Conservation (phyloP, 768 basidiomycete genomes). For the Tremella yokohamensis region DNA sequence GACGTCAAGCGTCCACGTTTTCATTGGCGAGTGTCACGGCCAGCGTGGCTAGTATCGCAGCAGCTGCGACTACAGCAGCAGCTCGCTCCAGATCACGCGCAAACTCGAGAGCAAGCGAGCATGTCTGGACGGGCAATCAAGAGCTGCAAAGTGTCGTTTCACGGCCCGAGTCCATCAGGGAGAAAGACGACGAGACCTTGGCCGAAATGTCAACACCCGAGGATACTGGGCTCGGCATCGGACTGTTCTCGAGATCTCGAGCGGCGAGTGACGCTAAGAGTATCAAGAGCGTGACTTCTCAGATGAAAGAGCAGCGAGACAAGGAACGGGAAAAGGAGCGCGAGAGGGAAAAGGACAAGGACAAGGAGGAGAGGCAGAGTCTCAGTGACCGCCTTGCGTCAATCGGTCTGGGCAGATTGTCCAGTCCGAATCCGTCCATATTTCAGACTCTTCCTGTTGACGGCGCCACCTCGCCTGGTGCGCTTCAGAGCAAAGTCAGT, state of each 20-base stretch:
- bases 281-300: constrained; percentile 67
- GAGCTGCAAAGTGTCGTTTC: constrained; percentile 60
- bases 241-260: not conserved
- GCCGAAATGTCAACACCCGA: constrained; percentile 51
- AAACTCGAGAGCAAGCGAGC: constrained; percentile 29
- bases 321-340: constrained; percentile 30
- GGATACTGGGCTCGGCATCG: constrained; percentile 20
- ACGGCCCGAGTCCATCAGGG: constrained; percentile 57
- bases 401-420: constrained; percentile 56
- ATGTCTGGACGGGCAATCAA: constrained; percentile 52
- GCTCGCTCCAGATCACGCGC: constrained; percentile 41
- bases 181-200: constrained; percentile 28
- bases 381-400: constrained; percentile 77
- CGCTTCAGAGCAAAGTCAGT: too few relatives aligned
- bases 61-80: constrained; percentile 50
- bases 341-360: constrained; percentile 23
- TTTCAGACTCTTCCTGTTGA: constrained; percentile 21
- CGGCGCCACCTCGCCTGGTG: too few relatives aligned
- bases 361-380: constrained; percentile 59
- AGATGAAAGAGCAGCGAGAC: constrained; percentile 16
- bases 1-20: constrained; percentile 72
- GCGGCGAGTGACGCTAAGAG: constrained; percentile 61
- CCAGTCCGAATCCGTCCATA: constrained; percentile 52
- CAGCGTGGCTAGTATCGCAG: constrained; percentile 61
- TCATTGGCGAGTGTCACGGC: constrained; percentile 73